Conservation (phyloP, 1,284 basidiomycete genomes). For the Ceratobasidium papillatum region DNA sequence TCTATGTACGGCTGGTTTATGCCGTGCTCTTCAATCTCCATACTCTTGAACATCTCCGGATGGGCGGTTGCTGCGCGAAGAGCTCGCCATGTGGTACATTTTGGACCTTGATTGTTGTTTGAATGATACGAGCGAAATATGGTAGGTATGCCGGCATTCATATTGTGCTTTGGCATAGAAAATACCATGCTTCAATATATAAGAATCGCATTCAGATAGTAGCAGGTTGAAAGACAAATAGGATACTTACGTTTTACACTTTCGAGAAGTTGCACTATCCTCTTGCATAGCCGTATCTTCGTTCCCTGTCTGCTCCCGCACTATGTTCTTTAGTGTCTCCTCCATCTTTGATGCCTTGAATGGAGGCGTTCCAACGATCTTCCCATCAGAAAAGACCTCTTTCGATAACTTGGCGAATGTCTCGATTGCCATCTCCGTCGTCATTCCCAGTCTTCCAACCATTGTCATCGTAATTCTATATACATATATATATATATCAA, state of each 20-base stretch:
- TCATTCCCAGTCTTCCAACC: not conserved
- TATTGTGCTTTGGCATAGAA: slow-evolving; percentile 20
- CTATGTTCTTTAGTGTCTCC: not conserved
- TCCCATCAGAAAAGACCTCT: slow-evolving; percentile 9
- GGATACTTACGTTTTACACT: not conserved
- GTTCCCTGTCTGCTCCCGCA: slow-evolving; percentile 3
- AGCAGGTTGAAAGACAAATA: too few species aligned
- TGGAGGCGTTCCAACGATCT: not conserved
- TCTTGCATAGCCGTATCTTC: slow-evolving; percentile 1
- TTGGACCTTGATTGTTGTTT: not conserved
- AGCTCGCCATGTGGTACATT: slow-evolving; percentile 22
- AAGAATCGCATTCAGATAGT: not conserved
- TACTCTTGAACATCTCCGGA: slow-evolving; percentile 28
- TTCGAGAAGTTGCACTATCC: too few species aligned
- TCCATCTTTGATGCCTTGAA: slow-evolving; percentile 22
- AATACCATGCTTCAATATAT: not conserved
- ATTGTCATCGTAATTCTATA: not conserved
- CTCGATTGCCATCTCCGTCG: slow-evolving; percentile 1
- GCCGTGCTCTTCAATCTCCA: not conserved
- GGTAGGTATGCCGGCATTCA: slow-evolving; percentile 17
- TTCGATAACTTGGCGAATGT: not conserved
- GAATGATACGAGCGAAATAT: slow-evolving; percentile 20
- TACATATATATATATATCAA: not conserved
- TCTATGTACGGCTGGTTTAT: slow-evolving; percentile 4
- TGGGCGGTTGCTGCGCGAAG: slow-evolving; percentile 13